Conservation (phyloP, 257 asterid species). For the Rauvolfia tetraphylla region DNA sequence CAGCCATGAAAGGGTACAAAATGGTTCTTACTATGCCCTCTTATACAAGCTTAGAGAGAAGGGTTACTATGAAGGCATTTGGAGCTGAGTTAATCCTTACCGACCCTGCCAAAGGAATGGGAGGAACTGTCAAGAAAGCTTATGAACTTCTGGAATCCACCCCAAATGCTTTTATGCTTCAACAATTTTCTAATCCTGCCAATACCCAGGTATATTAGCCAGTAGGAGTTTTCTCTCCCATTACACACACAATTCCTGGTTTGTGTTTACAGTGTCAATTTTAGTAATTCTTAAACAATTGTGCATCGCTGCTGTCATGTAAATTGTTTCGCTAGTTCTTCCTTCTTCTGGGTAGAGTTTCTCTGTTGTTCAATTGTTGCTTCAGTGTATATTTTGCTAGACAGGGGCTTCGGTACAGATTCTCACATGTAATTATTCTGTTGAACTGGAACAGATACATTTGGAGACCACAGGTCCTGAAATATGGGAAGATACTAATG, state of each 20-base stretch:
- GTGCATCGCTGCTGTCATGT: too few species aligned
- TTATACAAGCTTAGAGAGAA: slow-evolving; percentile 88
- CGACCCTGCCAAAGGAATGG: slow-evolving; percentile 93
- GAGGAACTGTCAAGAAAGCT: slow-evolving; percentile 93
- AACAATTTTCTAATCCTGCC: slow-evolving; percentile 91
- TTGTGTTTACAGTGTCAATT: background rate
- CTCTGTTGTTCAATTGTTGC: background rate
- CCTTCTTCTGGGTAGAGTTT: too few species aligned
- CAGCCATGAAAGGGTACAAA: slow-evolving; percentile 94
- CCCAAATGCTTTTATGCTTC: slow-evolving; percentile 86
- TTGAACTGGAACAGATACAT: slow-evolving; percentile 48
- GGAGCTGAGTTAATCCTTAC: slow-evolving; percentile 92
- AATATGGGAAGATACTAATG: slow-evolving; percentile 94
- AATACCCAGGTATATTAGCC: slow-evolving; percentile 58
- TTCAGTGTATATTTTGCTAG: background rate
- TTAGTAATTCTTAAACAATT: too few species aligned
- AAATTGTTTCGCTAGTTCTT: too few species aligned
- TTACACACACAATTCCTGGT: background rate
- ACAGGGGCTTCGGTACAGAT: background rate
- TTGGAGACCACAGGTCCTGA: slow-evolving; percentile 99
- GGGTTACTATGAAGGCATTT: slow-evolving; percentile 90
- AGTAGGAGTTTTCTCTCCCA: background rate
- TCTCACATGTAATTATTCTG: background rate
- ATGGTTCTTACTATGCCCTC: slow-evolving; percentile 99
- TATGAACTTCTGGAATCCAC: slow-evolving; percentile 68